Evolutionary conservation across 2,329 filamentous ascomycete genomes (phyloP), one percentile per base, ranked within the genome.

Genomic region (Ophiocordyceps camponoti-floridani): DNA sequence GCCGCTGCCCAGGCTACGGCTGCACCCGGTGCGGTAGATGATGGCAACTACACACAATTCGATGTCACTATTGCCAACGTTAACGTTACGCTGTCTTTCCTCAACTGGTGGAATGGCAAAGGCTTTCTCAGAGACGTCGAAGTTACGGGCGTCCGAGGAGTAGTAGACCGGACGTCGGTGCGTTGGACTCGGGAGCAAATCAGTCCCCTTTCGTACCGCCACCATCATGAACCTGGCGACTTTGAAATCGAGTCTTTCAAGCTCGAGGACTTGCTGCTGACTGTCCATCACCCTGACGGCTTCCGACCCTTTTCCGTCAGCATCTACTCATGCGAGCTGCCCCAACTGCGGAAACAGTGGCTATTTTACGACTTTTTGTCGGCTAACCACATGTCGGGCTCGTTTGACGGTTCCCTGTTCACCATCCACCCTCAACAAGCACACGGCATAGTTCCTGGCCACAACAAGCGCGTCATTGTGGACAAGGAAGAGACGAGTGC

Each of bases 91-190:
- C 62, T 98, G 26, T 98, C 91, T 0, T 96, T 98, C 53, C 73
- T 87, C n/a, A 96, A 95, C 58, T 98, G 91, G 91, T 93, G 94
- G 77, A 96, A 94, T 53, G 89, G 91, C 19, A 95, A 89, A 60
- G 91, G 91, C 0, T 71, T 93, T 6, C 67, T 98, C 9, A 81
- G 84, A 53, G 85, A 96, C 57, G 91, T 98, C 40, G 87, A 95
- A 57, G 81, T 98, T 44, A 91, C 87, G 56, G 91, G 91, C 4
- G 84, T 98, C 28, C 77, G 91, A 47, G 91, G 91, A 19, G 85
- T 96, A 5, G 73, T 98, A 41, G 91, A 98, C 61, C 77, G 91
- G 47, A 94, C 87, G 1, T 82, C 79, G 42, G 83, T 98, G 2
- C 66, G 70, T 46, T 91, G 84, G 73, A 57, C 62, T 4, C 47